Conservation (phyloP, 176 grass and related monocot genomes). For the Oryza glaberrima region DNA sequence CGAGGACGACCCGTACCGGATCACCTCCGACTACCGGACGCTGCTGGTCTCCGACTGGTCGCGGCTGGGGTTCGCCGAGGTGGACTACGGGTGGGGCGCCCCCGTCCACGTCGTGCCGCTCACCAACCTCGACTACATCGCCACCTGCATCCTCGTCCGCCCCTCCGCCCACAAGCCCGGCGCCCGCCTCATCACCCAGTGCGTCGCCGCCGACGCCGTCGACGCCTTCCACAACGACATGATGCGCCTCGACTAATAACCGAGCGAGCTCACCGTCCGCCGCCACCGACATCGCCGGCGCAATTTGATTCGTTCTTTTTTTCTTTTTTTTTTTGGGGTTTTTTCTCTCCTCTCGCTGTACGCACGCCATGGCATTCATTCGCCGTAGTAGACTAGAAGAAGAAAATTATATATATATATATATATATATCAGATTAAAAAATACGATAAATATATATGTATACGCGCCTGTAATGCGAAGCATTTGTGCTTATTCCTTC, state of each 20-base stretch:
- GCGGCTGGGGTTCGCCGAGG: conserved; percentile 78
- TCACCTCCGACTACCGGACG: conserved; percentile 80
- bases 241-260: conserved; percentile 64
- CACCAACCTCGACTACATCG: conserved; percentile 89
- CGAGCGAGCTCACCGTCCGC: neutral
- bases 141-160: conserved; percentile 83
- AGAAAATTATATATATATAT: neutral
- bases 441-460: neutral
- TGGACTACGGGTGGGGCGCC: conserved; percentile 87
- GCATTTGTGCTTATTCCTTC: conserved; percentile 43
- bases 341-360: neutral
- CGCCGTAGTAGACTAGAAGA: conserved; percentile 5
- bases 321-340: neutral
- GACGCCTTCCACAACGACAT: conserved; percentile 68
- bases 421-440: neutral
- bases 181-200: conserved; percentile 85
- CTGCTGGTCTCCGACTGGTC: conserved; percentile 96
- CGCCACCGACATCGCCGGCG: neutral
- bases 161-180: conserved; percentile 83
- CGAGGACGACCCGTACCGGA: conserved; percentile 73
- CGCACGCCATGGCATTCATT: neutral
- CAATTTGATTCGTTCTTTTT: conserved; percentile 33
- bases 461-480: conserved; percentile 21
- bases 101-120: conserved; percentile 91
- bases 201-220: conserved; percentile 61